phyloP scores from a whole-genome alignment of 495 filamentous ascomycete genomes.

The Hypoxylon crocopeplum region DNA sequence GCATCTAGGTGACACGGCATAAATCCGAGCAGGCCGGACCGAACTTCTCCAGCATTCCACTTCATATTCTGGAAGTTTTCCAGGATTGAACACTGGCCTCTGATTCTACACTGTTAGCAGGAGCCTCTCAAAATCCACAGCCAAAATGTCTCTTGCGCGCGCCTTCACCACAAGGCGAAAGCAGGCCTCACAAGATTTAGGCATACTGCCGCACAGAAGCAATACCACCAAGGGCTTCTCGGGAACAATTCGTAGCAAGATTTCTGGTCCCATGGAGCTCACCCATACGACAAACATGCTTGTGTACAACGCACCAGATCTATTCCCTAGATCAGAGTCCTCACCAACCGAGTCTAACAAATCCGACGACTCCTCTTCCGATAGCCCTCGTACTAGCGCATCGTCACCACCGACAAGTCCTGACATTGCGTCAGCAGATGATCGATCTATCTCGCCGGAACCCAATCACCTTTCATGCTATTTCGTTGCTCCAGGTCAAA shows the following conservation, averaged over 20 bases:
- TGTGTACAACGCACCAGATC: slow-evolving; percentile 88
- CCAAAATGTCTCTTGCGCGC: slow-evolving; percentile 65
- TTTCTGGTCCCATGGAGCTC: slow-evolving; percentile 85
- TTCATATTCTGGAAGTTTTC: slow-evolving; percentile 36
- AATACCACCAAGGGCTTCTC: slow-evolving; percentile 50
- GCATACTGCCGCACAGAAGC: slow-evolving; percentile 51
- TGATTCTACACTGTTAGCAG: background rate
- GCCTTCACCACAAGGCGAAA: slow-evolving; percentile 69
- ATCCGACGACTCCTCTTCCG: slow-evolving; percentile 62
- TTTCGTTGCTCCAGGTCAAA: slow-evolving; percentile 65
- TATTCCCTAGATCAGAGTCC: slow-evolving; percentile 61
- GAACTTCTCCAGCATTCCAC: slow-evolving; percentile 6
- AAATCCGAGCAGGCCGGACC: slow-evolving; percentile 26
- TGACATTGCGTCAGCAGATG: slow-evolving; percentile 70
- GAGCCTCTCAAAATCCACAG: slow-evolving; percentile 1
- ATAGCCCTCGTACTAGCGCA: slow-evolving; percentile 63
- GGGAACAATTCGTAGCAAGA: slow-evolving; percentile 64
- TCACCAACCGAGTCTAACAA: slow-evolving; percentile 63
- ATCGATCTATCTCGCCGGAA: slow-evolving; percentile 64
- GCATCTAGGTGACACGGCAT: slow-evolving; percentile 28
- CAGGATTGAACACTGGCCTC: slow-evolving; percentile 2
- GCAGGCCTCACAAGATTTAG: slow-evolving; percentile 47
- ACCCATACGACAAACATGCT: slow-evolving; percentile 96
- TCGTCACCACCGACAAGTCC: slow-evolving; percentile 72
- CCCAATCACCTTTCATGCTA: slow-evolving; percentile 83